Evolutionary conservation across 73 alveolate species (phyloP), one percentile per base, ranked within the genome.

Genomic region (Paramecium caudatum): DNA sequence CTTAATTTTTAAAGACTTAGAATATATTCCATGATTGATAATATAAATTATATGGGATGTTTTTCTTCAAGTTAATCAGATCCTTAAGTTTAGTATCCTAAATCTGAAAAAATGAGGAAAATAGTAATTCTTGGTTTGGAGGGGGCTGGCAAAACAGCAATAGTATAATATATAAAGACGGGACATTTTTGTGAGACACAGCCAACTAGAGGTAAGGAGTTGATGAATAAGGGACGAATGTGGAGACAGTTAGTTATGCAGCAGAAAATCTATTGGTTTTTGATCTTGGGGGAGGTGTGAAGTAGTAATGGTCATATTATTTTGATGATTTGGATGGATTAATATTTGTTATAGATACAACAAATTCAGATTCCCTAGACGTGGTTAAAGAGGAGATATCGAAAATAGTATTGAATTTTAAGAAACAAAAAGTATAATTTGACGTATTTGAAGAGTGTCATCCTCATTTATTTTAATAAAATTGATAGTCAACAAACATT

Each of bases 341-440:
- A n/a, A 94, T 96, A 3, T 94, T 96, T 65, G 99, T 96, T n/a
- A 92, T 96, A 9, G 99, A 96, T 82, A 82, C 95, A 19, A 93
- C 90, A 49, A 98, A 96, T 88, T 43, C 68, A 47, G 96, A 93
- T 36, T 90, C 98, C 74, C 49, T 96, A n/a, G 93, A 82, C 36
- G 94, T 82, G 16, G 98, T 95, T 3, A 92, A 94, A 47, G 98
- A 96, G 49, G 98, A 92, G 62, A 87, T 96, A 23, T 92, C 82
- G 41, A 70, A 70, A 32, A 15, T 70, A 39, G n/a, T n/a, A n/a
- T n/a, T n/a, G n/a, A n/a, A n/a, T n/a, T n/a, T n/a, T n/a, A n/a
- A n/a, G n/a, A n/a, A n/a, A n/a, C n/a, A n/a, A n/a, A n/a, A n/a
- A n/a, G n/a, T n/a, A n/a, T n/a, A n/a, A n/a, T n/a, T n/a, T n/a